phyloP scores from a whole-genome alignment of 2,329 filamentous ascomycete genomes.

The Neofusicoccum umdonicola region DNA sequence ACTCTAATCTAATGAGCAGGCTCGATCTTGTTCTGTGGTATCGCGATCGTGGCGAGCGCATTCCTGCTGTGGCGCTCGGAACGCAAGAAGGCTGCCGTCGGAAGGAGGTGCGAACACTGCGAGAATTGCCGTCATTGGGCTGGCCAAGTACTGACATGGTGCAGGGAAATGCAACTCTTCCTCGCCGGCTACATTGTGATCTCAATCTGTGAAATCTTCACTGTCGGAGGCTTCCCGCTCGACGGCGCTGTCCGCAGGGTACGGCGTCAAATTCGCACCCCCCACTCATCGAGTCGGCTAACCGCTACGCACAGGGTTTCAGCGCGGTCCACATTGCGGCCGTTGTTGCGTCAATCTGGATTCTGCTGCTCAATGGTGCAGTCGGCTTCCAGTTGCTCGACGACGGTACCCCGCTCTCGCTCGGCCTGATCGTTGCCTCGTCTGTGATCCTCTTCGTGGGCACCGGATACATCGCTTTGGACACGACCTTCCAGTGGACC shows the following conservation, averaged over 20 bases:
- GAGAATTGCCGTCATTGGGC: not conserved
- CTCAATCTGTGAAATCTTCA: conserved; percentile 94
- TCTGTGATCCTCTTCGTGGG: conserved; percentile 75
- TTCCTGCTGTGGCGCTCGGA: conserved; percentile 79
- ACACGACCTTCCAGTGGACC: conserved; percentile 87
- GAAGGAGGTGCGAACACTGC: conserved; percentile 64
- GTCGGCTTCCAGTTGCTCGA: conserved; percentile 93
- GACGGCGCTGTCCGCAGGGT: conserved; percentile 68
- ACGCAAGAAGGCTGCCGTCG: conserved; percentile 88
- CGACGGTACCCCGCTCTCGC: conserved; percentile 82
- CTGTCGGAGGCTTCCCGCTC: conserved; percentile 84
- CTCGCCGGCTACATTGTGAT: conserved; percentile 81
- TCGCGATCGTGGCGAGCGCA: conserved; percentile 68
- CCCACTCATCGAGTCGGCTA: not conserved
- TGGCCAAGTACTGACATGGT: conserved; percentile 25
- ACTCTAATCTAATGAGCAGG: conserved; percentile 50
- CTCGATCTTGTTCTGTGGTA: conserved; percentile 78
- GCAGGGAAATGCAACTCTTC: conserved; percentile 95
- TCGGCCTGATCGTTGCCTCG: conserved; percentile 72
- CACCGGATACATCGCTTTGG: conserved; percentile 91
- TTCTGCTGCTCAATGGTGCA: conserved; percentile 84
- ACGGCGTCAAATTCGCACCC: conserved; percentile 36
- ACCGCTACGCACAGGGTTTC: conserved; percentile 62
- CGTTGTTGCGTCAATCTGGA: conserved; percentile 85
- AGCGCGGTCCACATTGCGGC: conserved; percentile 86